phyloP scores from a whole-genome alignment of 1,139 yeast species.

The Yamadazyma sp. region DNA sequence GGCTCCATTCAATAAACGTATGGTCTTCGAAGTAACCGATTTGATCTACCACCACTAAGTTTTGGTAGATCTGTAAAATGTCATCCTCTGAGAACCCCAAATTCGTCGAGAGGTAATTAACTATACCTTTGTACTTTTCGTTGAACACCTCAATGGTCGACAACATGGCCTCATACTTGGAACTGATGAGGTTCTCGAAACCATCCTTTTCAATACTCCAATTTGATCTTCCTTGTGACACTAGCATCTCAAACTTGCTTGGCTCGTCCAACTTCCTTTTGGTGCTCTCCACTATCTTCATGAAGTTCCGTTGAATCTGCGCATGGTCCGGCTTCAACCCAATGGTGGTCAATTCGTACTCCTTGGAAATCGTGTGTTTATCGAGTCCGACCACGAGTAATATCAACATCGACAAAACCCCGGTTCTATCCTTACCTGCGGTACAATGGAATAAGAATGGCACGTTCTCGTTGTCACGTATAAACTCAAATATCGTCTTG shows the following conservation, averaged over 20 bases:
- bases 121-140: constrained; percentile 54
- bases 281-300: constrained; percentile 29
- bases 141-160: constrained; percentile 55
- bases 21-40: constrained; percentile 19
- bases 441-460: constrained; percentile 74
- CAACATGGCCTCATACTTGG: constrained; percentile 73
- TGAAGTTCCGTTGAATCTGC: constrained; percentile 34
- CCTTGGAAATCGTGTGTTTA: constrained; percentile 62
- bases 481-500: constrained; percentile 47
- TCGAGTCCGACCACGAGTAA: constrained; percentile 67
- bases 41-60: constrained; percentile 33
- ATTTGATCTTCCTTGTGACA: constrained; percentile 35
- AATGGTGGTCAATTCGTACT: constrained; percentile 69
- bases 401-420: constrained; percentile 68
- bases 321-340: constrained; percentile 59
- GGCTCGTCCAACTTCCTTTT: constrained; percentile 24
- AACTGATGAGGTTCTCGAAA: constrained; percentile 58
- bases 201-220: constrained; percentile 51
- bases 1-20: constrained; percentile 27
- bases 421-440: constrained; percentile 89
- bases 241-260: constrained; percentile 26
- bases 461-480: constrained; percentile 45
- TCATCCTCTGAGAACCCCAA: constrained; percentile 53
- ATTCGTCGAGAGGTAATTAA: constrained; percentile 45
- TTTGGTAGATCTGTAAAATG: constrained; percentile 46